phyloP scores from a whole-genome alignment of 805 yeast species.

The Cyberlindnera suaveolens region DNA sequence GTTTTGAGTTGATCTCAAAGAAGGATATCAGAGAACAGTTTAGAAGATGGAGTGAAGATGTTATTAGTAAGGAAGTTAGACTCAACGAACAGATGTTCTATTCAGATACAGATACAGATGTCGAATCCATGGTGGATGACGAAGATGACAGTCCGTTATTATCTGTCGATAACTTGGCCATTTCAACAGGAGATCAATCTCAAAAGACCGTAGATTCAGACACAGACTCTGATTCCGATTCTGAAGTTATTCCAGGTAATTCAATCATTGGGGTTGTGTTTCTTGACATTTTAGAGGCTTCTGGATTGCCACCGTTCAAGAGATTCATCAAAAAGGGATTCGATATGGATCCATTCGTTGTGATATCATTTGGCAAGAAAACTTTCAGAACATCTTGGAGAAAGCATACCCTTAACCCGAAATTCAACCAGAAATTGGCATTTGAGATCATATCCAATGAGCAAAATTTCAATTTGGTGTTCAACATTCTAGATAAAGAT shows the following conservation, averaged over 20 bases:
- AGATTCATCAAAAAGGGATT: conserved; percentile 58
- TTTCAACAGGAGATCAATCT: too few species aligned
- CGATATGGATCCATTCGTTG: conserved; percentile 96
- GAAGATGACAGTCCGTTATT: neutral
- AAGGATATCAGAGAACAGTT: conserved; percentile 13
- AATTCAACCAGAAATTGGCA: conserved; percentile 72
- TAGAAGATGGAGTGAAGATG: conserved; percentile 14
- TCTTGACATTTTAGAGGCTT: conserved; percentile 67
- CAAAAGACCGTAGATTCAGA: neutral
- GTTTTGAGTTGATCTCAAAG: conserved; percentile 32
- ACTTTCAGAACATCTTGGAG: conserved; percentile 83
- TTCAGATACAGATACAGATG: conserved; percentile 22
- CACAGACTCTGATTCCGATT: neutral
- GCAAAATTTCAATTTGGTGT: conserved; percentile 53
- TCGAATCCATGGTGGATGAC: conserved; percentile 17
- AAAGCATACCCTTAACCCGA: conserved; percentile 76
- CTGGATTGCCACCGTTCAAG: conserved; percentile 71
- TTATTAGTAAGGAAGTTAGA: conserved; percentile 2
- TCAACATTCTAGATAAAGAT: conserved; percentile 81
- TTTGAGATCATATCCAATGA: conserved; percentile 73
- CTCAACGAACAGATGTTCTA: conserved; percentile 23
- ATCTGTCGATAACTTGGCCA: too few species aligned
- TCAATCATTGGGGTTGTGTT: conserved; percentile 57
- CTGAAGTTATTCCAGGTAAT: neutral
- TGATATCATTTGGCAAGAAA: conserved; percentile 82